Percentiles rank a stretch among this genome's conserved stretches.
Conservation (phyloP, 78 protist genomes). For the Anaeramoeba ignava region DNA sequence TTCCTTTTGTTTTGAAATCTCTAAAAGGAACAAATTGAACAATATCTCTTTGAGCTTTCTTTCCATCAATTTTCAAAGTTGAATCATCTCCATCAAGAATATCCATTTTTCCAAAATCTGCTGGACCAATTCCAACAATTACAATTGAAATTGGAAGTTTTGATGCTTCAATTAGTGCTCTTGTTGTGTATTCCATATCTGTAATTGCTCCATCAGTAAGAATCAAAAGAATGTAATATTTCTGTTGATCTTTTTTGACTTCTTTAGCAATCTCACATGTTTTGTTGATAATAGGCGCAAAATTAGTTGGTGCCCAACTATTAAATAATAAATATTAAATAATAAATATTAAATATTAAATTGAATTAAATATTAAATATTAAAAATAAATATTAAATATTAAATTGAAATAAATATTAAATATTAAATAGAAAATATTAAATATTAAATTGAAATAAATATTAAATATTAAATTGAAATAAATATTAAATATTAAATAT, state of each 20-base stretch:
- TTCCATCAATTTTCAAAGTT: constrained; percentile 2
- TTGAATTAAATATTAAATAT: no score
- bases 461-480: no score
- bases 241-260: neutral
- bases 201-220: constrained; percentile 28
- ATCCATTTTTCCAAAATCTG: constrained; percentile 14
- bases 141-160: constrained; percentile 28
- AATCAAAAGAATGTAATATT: constrained; percentile 18
- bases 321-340: no score
- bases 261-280: neutral
- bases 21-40: constrained; percentile 22
- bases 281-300: constrained; percentile 16
- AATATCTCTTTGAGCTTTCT: neutral
- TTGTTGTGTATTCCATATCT: constrained; percentile 16
- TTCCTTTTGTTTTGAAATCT: constrained; percentile 11
- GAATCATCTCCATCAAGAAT: constrained; percentile 16
- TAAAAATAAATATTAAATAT: no score
- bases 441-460: no score
- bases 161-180: constrained; percentile 17
- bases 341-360: no score
- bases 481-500: no score
- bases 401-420: no score
- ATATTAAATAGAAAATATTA: no score
- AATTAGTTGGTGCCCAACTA: constrained; percentile 17
- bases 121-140: constrained; percentile 32